Evolutionary conservation across 73 alveolate species (phyloP).

Genomic region (Paramecium primaurelia): DNA sequence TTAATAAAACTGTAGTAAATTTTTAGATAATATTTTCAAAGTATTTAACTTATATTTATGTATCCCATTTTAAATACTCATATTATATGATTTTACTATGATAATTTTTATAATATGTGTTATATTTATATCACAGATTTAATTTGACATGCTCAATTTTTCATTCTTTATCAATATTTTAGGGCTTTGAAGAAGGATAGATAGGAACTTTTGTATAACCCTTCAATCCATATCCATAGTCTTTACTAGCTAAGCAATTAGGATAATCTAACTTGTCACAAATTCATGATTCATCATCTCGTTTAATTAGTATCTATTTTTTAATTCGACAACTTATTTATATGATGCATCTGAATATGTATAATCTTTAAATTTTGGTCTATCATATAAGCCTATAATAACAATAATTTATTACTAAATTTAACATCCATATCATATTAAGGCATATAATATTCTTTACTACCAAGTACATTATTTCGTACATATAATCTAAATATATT

Average conservation of each 20-base stretch:
- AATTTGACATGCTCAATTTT: background rate
- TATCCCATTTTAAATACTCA: background rate
- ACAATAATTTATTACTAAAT: background rate
- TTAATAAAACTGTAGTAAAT: background rate
- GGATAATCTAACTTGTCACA: background rate
- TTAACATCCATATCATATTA: background rate
- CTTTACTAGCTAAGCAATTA: background rate
- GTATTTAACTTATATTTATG: background rate
- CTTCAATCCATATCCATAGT: slow-evolving; percentile 27
- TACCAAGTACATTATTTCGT: background rate
- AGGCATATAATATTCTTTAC: slow-evolving; percentile 12
- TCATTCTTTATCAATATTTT: slow-evolving; percentile 45
- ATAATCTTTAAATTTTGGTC: background rate
- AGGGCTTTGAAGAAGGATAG: slow-evolving; percentile 2
- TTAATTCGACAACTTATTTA: background rate
- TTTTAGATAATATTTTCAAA: no score
- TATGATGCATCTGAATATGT: background rate
- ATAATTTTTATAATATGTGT: background rate
- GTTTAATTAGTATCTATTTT: slow-evolving; percentile 8
- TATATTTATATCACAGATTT: background rate
- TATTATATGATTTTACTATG: background rate
- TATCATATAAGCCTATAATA: background rate
- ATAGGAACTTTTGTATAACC: slow-evolving; percentile 4
- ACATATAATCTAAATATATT: background rate
- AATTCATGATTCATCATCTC: slow-evolving; percentile 17